These are phyloP conservation scores for Alternaria infectoria DNA, from an alignment of 2,329 filamentous ascomycete genomes.

Conservation along the genomic window DNA sequence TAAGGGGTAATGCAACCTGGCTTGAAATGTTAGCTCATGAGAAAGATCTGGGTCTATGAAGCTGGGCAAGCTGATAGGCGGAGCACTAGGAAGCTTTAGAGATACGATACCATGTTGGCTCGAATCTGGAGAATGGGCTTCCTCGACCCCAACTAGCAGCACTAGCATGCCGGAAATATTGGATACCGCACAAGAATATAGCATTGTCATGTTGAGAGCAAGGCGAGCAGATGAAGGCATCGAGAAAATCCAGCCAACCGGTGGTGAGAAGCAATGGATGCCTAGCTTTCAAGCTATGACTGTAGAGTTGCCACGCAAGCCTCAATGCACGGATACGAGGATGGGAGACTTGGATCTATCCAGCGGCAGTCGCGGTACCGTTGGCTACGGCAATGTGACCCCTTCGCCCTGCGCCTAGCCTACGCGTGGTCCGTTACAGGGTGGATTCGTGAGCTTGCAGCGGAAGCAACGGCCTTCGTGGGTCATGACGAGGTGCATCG, in stretches of 20 bases:
- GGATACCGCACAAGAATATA: neutral
- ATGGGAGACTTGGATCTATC: neutral
- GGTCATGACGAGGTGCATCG: constrained; percentile 1
- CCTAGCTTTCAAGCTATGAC: constrained; percentile 8
- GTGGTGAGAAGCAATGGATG: constrained; percentile 7
- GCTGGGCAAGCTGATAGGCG: neutral
- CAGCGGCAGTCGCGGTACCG: constrained; percentile 4
- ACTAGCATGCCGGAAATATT: neutral
- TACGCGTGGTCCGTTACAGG: constrained; percentile 6
- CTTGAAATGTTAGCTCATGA: neutral
- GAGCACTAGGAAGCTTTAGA: neutral
- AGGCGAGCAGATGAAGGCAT: neutral
- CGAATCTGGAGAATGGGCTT: neutral
- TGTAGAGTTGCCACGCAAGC: constrained; percentile 5
- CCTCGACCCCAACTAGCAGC: neutral
- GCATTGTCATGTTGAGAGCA: neutral
- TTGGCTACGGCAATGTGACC: constrained; percentile 1
- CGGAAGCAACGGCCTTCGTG: constrained; percentile 13
- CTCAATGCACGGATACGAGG: neutral
- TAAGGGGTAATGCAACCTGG: neutral
- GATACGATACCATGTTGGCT: neutral
- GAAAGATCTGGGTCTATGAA: neutral
- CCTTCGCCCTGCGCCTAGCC: constrained; percentile 3
- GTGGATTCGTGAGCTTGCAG: constrained; percentile 2
- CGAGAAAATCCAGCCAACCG: constrained; percentile 4